These are phyloP conservation scores for Lasiosphaeria ovina DNA, from an alignment of 495 filamentous ascomycete genomes.

Conservation along the genomic window DNA sequence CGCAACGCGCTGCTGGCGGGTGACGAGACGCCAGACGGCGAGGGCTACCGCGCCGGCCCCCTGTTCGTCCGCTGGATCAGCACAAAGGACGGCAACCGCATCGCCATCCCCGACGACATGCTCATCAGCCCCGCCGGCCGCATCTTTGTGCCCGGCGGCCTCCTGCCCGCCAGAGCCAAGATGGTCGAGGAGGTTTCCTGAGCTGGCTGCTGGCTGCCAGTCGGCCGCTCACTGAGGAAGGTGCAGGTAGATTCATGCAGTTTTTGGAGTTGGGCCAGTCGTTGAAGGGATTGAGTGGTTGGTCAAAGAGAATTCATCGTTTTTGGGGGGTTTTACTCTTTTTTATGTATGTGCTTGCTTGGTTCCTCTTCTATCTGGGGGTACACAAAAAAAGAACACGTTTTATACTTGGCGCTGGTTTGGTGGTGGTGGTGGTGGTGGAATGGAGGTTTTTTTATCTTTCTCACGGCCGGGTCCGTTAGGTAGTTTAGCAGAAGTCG, in stretches of 20 bases:
- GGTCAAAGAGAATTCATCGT: too few relatives aligned
- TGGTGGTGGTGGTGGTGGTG: too few relatives aligned
- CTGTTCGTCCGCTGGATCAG: constrained; percentile 78
- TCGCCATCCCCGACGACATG: constrained; percentile 83
- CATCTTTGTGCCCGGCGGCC: constrained; percentile 48
- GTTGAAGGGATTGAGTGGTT: too few relatives aligned
- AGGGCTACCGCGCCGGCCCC: constrained; percentile 58
- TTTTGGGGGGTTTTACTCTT: too few relatives aligned
- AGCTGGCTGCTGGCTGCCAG: neutral
- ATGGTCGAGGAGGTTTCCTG: constrained; percentile 45
- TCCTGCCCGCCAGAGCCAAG: constrained; percentile 28
- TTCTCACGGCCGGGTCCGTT: too few relatives aligned
- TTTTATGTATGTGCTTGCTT: neutral
- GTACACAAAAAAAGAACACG: too few relatives aligned
- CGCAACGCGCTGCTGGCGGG: constrained; percentile 37
- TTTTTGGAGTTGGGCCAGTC: neutral
- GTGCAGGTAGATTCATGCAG: neutral
- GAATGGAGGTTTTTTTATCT: too few relatives aligned
- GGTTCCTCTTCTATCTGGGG: neutral
- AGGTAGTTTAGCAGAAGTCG: too few relatives aligned
- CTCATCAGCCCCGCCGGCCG: constrained; percentile 64
- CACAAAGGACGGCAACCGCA: constrained; percentile 60
- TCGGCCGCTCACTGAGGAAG: neutral
- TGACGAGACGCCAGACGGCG: constrained; percentile 54
- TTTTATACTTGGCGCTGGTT: too few relatives aligned